phyloP scores from a whole-genome alignment of 2,329 filamentous ascomycete species.

The Aspergillus uvarum region DNA sequence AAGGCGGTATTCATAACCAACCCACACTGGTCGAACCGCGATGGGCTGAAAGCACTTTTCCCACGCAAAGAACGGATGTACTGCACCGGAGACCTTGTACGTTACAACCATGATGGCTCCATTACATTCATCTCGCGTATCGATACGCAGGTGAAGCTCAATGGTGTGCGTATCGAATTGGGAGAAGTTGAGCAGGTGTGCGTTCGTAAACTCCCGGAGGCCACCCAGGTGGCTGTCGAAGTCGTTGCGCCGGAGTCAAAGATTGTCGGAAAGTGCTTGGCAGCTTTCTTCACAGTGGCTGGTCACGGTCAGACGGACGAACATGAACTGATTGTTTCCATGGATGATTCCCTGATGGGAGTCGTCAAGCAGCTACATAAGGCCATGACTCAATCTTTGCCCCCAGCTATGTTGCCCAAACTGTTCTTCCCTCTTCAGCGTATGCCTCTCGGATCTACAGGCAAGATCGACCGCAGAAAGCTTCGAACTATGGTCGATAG shows the following conservation, averaged over 20 bases:
- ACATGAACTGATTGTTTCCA: conserved; percentile 24
- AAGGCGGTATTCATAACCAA: conserved; percentile 35
- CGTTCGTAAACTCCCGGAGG: conserved; percentile 34
- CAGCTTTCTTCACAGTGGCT: conserved; percentile 35
- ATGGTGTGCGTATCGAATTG: conserved; percentile 48
- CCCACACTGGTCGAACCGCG: conserved; percentile 31
- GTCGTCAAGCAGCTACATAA: conserved; percentile 27
- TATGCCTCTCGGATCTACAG: conserved; percentile 45
- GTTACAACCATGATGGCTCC: conserved; percentile 36
- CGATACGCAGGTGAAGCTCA: conserved; percentile 41
- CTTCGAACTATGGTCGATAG: conserved; percentile 39
- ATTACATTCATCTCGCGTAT: conserved; percentile 36
- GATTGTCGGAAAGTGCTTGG: conserved; percentile 32
- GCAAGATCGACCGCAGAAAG: conserved; percentile 43
- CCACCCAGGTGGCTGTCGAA: conserved; percentile 46
- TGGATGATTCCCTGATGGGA: conserved; percentile 24
- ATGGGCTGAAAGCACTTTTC: conserved; percentile 23
- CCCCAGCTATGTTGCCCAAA: conserved; percentile 47
- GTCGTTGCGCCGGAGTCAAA: conserved; percentile 36
- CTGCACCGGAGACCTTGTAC: conserved; percentile 40
- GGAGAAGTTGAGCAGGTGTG: conserved; percentile 49
- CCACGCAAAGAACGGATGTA: conserved; percentile 35
- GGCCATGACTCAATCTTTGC: conserved; percentile 31
- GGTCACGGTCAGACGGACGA: conserved; percentile 3
- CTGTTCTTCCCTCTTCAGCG: conserved; percentile 44